Conservation (phyloP, 192 early-diverging fungal species). For the Dissophora ornata region DNA sequence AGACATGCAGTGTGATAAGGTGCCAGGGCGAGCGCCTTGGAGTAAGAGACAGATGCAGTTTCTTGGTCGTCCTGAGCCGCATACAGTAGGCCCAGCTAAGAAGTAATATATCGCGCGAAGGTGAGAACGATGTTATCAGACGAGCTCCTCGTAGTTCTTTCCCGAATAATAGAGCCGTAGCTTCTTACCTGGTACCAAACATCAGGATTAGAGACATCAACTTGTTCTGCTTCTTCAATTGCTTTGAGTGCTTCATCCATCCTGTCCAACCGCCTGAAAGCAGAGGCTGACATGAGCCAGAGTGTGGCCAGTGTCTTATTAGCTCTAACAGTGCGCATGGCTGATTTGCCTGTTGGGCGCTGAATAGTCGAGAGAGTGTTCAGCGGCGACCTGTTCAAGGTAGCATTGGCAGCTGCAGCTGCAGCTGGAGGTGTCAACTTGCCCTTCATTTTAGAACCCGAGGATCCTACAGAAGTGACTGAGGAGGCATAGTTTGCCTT, state of each 20-base stretch:
- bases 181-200: conserved; percentile 64
- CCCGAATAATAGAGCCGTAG: not conserved
- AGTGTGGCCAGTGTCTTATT: conserved; percentile 58
- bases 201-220: conserved; percentile 59
- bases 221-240: conserved; percentile 66
- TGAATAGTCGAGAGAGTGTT: conserved; percentile 28
- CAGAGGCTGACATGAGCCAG: conserved; percentile 66
- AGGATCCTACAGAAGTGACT: conserved; percentile 49
- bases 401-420: not conserved
- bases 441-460: conserved; percentile 12
- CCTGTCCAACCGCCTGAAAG: conserved; percentile 58
- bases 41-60: conserved; percentile 59
- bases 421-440: conserved; percentile 26
- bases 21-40: conserved; percentile 61
- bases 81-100: conserved; percentile 54
- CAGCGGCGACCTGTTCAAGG: conserved; percentile 34
- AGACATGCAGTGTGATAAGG: conserved; percentile 55
- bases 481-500: conserved; percentile 56
- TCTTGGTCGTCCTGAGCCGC: conserved; percentile 51
- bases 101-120: conserved; percentile 1
- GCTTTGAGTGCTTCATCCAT: conserved; percentile 67
- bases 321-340: conserved; percentile 55
- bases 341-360: conserved; percentile 45
- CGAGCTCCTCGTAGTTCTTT: too few species aligned
- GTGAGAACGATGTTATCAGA: too few species aligned